Evolutionary conservation across 2,329 filamentous ascomycete species (phyloP), one percentile per base, ranked within the genome.

Genomic region (Fusarium citri): DNA sequence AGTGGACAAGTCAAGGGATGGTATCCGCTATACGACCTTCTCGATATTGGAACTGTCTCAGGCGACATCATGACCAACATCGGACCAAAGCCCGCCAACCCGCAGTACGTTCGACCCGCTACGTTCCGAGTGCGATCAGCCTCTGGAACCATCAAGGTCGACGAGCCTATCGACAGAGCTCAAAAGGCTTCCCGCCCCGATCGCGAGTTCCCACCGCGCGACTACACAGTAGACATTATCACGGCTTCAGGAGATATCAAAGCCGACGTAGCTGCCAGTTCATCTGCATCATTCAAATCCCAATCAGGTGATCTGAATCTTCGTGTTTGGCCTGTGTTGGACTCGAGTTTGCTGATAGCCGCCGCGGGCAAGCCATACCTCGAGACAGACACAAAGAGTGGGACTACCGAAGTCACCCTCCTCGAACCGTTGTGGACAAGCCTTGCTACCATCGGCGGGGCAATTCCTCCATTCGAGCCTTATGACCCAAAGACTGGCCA

Each of bases 1-100:
- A 80, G 83, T 2, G 84, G 83, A 10, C 51, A 75, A 16, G 81
- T 88, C 65, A 62, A 64, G 16, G 86, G 86, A 30, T 81, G 80
- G 74, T 87, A 84, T 78, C 84, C 86, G 1, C 78, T 88, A 2
- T 84, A 83, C 72, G 84, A 87, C 70, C 75, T 81, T 30, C 80
- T 88, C 15, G 76, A 78, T 20, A 74, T 87, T n/a, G 69, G 76
- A 20, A 81, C 83, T 10, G 77, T 78, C 1, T 84, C 85, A 0
- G 86, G 86, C 48, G 70, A 78, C 55, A 76, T 87, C 59, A 62
- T 62, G 18, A 78, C 80, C 6, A 78, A 78, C 34, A 76, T 88
- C 55, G 77, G 76, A 15, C 83, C 84, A 8, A 78, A 84, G 68
- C 74, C 77, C 1, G 80, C 71, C n/a, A 75, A 80, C 41, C 66